Evolutionary conservation across 2,329 filamentous ascomycete genomes (phyloP).

Genomic region (Fusarium nodosum): DNA sequence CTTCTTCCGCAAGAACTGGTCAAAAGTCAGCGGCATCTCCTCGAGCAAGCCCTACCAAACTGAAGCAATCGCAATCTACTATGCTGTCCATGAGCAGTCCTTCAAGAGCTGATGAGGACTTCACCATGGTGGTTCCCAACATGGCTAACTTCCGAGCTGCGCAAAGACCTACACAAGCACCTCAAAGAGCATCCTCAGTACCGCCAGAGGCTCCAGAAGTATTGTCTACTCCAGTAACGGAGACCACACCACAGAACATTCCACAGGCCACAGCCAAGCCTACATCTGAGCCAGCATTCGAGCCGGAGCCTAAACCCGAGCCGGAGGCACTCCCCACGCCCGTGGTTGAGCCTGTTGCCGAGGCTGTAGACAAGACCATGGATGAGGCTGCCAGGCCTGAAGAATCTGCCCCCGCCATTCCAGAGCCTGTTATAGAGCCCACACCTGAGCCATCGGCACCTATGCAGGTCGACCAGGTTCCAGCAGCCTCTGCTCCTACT

Average conservation of each 20-base stretch:
- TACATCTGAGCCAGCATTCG: neutral
- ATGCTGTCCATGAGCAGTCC: conserved; percentile 58
- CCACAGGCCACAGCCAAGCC: conserved; percentile 25
- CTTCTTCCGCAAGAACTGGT: conserved; percentile 54
- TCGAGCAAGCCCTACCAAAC: conserved; percentile 58
- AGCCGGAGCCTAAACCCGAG: neutral
- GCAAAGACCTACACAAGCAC: conserved; percentile 46
- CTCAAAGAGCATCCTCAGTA: conserved; percentile 27
- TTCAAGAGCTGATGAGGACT: conserved; percentile 64
- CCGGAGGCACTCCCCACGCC: neutral
- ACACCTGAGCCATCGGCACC: conserved; percentile 12
- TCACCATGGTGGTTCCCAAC: conserved; percentile 66
- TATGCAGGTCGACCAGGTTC: conserved; percentile 21
- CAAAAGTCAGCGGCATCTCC: conserved; percentile 57
- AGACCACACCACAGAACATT: conserved; percentile 20
- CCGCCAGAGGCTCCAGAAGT: conserved; percentile 24
- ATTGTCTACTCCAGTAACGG: conserved; percentile 28
- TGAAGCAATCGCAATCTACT: conserved; percentile 54
- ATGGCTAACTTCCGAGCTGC: conserved; percentile 55
- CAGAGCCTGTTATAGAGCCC: conserved; percentile 32
- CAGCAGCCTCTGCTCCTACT: conserved; percentile 26
- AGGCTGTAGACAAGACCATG: conserved; percentile 11
- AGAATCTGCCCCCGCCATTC: neutral
- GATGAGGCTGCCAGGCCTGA: conserved; percentile 42
- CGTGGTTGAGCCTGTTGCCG: neutral